These are phyloP conservation scores for Collariella sp. DNA, from an alignment of 495 filamentous ascomycete genomes.

Conservation along the genomic window DNA sequence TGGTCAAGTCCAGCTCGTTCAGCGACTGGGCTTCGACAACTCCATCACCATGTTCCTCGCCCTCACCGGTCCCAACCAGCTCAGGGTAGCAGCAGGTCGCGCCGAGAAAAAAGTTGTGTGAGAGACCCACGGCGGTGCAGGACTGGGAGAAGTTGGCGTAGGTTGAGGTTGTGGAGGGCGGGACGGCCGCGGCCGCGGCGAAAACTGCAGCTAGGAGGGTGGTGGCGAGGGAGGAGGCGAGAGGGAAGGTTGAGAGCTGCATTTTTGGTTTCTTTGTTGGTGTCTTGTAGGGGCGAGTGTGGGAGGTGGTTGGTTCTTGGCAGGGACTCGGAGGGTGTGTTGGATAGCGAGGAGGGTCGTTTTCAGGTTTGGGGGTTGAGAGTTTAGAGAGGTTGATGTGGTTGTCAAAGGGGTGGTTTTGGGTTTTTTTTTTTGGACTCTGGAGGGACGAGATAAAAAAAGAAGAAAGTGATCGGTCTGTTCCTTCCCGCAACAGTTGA, in stretches of 20 bases:
- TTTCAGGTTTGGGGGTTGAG: too few species aligned
- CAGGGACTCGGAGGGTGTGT: too few species aligned
- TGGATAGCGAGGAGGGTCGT: too few species aligned
- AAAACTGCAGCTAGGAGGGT: background rate
- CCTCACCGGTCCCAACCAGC: background rate
- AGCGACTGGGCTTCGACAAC: background rate
- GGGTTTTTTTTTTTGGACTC: too few species aligned
- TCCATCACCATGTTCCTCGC: too few species aligned
- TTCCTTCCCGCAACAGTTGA: constrained; percentile 1
- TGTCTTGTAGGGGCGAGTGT: too few species aligned
- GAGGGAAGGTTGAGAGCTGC: background rate
- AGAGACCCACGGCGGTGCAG: constrained; percentile 14
- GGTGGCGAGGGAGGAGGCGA: background rate
- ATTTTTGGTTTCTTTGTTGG: background rate
- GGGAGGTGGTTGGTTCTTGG: too few species aligned
- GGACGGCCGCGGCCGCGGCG: too few species aligned
- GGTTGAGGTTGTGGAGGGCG: background rate
- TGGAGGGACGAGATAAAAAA: background rate
- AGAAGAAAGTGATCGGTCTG: background rate
- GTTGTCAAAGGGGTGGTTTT: too few species aligned
- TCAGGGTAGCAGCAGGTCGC: constrained; percentile 5
- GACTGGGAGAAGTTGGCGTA: constrained; percentile 11
- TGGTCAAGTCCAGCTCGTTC: constrained; percentile 16
- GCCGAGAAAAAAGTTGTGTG: constrained; percentile 1
- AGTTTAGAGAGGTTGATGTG: too few species aligned